Conservation (phyloP, 2,329 filamentous ascomycete species). For the Phoma sp. region DNA sequence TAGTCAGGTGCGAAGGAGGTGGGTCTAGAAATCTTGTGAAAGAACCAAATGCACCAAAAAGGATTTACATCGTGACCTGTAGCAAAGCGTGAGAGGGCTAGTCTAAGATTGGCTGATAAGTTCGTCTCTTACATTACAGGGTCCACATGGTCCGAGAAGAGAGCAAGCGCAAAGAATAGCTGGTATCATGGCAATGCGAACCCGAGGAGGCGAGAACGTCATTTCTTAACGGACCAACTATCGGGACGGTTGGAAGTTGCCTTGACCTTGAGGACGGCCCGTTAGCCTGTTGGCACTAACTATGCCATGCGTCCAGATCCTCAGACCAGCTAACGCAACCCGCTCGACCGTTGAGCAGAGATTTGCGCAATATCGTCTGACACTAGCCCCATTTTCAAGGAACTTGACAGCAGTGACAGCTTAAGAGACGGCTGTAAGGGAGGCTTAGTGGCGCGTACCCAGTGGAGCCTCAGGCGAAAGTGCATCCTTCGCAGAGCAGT, state of each 20-base stretch:
- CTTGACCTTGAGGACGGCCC: not conserved
- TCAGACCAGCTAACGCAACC: not conserved
- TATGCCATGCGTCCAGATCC: not conserved
- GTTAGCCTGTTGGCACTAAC: not conserved
- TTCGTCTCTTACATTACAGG: not conserved
- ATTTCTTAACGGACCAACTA: not conserved
- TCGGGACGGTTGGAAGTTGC: not conserved
- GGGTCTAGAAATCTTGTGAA: too few relatives aligned
- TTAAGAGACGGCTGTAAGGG: not conserved
- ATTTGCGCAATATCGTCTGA: not conserved
- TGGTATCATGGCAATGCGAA: not conserved
- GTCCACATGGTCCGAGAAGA: not conserved
- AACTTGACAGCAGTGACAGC: not conserved
- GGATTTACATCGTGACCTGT: too few relatives aligned
- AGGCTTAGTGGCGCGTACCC: not conserved
- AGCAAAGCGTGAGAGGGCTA: too few relatives aligned
- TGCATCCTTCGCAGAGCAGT: not conserved
- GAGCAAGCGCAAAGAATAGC: not conserved
- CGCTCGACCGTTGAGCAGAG: not conserved
- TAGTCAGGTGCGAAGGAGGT: too few relatives aligned
- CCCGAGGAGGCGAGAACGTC: not conserved
- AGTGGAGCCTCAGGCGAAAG: constrained; percentile 2
- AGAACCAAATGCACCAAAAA: too few relatives aligned
- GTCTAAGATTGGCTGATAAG: too few relatives aligned
- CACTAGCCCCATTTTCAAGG: not conserved